Conservation (phyloP, 176 grass and related monocot species). For the Cenchrus purpureus region DNA sequence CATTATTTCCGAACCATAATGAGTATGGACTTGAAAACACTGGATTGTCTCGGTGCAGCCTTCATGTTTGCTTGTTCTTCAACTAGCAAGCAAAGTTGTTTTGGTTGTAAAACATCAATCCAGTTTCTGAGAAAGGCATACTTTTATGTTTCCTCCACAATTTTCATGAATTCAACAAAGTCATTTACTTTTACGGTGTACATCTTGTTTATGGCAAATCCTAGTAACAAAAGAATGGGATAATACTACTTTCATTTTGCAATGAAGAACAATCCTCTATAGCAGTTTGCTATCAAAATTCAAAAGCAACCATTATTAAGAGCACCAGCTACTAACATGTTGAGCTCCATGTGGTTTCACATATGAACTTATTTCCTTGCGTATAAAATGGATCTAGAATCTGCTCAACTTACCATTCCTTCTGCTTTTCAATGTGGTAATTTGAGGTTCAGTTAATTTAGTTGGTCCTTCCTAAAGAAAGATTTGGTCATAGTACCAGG, state of each 20-base stretch:
- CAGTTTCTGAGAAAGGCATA: slow-evolving; percentile 1
- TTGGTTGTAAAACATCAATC: not conserved
- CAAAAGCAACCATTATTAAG: not conserved
- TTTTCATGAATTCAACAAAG: not conserved
- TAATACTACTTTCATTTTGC: not conserved
- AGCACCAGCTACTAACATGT: not conserved
- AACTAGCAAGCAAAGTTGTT: not conserved
- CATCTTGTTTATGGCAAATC: not conserved
- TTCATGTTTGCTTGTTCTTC: not conserved
- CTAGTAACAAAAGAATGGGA: not conserved
- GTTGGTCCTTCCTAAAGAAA: not conserved
- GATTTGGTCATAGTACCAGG: not conserved
- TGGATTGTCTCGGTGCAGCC: not conserved
- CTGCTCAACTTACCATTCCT: not conserved
- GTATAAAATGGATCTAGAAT: slow-evolving; percentile 5
- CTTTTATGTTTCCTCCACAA: not conserved
- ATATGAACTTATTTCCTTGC: not conserved
- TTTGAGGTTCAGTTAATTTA: not conserved
- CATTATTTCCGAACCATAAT: not conserved
- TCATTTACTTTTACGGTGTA: not conserved
- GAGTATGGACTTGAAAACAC: not conserved
- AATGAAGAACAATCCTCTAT: not conserved
- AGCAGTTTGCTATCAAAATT: not conserved
- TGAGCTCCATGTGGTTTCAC: not conserved
- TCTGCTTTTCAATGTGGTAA: not conserved